A percentile compares a stretch with the other conserved stretches of the same genome.
Conservation (phyloP, 2,329 filamentous ascomycete genomes). For the Alternaria angustiovoidea region DNA sequence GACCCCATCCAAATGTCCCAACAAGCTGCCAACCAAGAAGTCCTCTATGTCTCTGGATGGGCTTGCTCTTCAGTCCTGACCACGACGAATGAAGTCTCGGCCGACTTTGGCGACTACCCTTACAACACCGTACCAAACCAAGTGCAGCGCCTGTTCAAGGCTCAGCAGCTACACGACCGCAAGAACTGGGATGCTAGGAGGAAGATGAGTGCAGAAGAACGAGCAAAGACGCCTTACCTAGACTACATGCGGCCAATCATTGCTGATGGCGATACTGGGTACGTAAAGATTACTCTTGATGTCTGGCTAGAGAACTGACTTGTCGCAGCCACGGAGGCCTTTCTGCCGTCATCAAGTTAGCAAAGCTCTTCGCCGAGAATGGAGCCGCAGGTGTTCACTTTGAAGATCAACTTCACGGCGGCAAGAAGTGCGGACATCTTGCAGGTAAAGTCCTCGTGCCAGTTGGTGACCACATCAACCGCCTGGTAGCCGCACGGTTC, state of each 20-base stretch:
- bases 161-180: slow-evolving; percentile 94
- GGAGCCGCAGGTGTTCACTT: slow-evolving; percentile 97
- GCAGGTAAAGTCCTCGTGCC: slow-evolving; percentile 96
- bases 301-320: slow-evolving; percentile 19
- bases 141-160: slow-evolving; percentile 94
- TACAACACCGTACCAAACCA: slow-evolving; percentile 99
- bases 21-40: slow-evolving; percentile 93
- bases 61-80: slow-evolving; percentile 94
- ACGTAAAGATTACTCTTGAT: slow-evolving; percentile 2
- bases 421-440: slow-evolving; percentile 97
- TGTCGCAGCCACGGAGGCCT: slow-evolving; percentile 82
- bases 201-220: slow-evolving; percentile 76
- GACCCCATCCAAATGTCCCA: slow-evolving; percentile 99
- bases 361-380: slow-evolving; percentile 97
- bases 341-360: slow-evolving; percentile 91
- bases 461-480: slow-evolving; percentile 94
- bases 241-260: slow-evolving; percentile 96
- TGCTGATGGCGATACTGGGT: slow-evolving; percentile 92
- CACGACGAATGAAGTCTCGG: slow-evolving; percentile 94
- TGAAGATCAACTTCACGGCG: slow-evolving; percentile 96
- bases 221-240: slow-evolving; percentile 78
- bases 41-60: slow-evolving; percentile 96
- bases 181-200: slow-evolving; percentile 90
- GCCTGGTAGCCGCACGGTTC: slow-evolving; percentile 88
- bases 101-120: slow-evolving; percentile 97